Conservation (phyloP, 768 basidiomycete species). For the Serendipita sp. region DNA sequence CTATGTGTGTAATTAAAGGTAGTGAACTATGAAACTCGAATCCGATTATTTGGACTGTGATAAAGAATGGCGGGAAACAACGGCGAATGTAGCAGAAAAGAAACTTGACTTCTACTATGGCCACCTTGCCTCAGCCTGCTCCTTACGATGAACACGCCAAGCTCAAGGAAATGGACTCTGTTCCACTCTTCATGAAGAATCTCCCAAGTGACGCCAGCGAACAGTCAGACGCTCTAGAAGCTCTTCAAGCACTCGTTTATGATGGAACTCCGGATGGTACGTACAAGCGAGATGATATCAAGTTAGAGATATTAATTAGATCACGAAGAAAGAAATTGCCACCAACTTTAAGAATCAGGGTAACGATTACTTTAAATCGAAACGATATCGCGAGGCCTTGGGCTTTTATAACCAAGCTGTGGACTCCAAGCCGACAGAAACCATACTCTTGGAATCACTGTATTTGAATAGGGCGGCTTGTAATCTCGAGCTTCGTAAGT, state of each 20-base stretch:
- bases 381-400: slow-evolving; percentile 71
- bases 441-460: slow-evolving; percentile 43
- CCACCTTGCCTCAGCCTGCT: background rate
- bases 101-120: slow-evolving; percentile 4
- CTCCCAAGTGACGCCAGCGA: slow-evolving; percentile 49
- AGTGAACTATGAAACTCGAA: too few species aligned
- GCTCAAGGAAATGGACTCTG: slow-evolving; percentile 36
- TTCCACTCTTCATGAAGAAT: slow-evolving; percentile 87
- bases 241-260: slow-evolving; percentile 69
- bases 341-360: slow-evolving; percentile 90
- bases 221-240: slow-evolving; percentile 56
- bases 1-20: too few species aligned
- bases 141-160: slow-evolving; percentile 12
- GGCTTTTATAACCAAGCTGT: slow-evolving; percentile 85
- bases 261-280: slow-evolving; percentile 90
- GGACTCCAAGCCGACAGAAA: slow-evolving; percentile 64
- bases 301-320: slow-evolving; percentile 7
- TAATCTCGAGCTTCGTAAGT: slow-evolving; percentile 72
- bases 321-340: slow-evolving; percentile 52
- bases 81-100: background rate
- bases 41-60: background rate
- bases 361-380: slow-evolving; percentile 84
- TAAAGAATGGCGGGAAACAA: background rate
- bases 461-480: slow-evolving; percentile 86
- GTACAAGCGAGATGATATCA: slow-evolving; percentile 17